Conservation (phyloP, 2,329 filamentous ascomycete genomes). For the Cordyceps fumosorosea region DNA sequence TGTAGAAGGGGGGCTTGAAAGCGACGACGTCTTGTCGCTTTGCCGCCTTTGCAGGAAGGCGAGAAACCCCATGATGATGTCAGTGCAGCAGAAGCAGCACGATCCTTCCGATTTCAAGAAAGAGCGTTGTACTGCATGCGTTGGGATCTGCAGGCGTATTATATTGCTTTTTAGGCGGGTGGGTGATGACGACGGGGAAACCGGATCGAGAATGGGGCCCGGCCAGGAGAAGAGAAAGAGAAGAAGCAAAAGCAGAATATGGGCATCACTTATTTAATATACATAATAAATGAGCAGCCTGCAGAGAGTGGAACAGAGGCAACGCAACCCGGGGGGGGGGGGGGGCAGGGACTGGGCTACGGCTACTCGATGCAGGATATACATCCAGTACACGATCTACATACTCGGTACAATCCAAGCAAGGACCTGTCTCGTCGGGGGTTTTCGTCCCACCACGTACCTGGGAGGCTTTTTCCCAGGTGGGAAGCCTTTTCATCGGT, state of each 20-base stretch:
- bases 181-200: not conserved
- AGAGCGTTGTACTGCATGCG: not conserved
- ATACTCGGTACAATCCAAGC: too few relatives aligned
- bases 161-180: not conserved
- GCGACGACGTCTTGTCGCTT: not conserved
- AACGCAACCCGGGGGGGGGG: not conserved
- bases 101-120: not conserved
- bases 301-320: not conserved
- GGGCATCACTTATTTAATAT: not conserved
- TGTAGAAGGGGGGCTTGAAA: not conserved
- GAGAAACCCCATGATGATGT: conserved; percentile 8
- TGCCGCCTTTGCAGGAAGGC: conserved; percentile 3
- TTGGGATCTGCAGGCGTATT: conserved; percentile 4
- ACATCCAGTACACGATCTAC: conserved; percentile 2
- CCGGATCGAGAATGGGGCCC: not conserved
- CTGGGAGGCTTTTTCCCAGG: too few relatives aligned
- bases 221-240: not conserved
- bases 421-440: not conserved
- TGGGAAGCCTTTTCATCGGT: too few relatives aligned
- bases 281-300: not conserved
- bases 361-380: not conserved
- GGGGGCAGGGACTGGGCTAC: not conserved
- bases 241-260: not conserved
- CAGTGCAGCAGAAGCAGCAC: not conserved
- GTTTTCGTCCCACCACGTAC: conserved; percentile 8